Conservation (phyloP, 2,329 filamentous ascomycete genomes). For the Fusarium sp. region DNA sequence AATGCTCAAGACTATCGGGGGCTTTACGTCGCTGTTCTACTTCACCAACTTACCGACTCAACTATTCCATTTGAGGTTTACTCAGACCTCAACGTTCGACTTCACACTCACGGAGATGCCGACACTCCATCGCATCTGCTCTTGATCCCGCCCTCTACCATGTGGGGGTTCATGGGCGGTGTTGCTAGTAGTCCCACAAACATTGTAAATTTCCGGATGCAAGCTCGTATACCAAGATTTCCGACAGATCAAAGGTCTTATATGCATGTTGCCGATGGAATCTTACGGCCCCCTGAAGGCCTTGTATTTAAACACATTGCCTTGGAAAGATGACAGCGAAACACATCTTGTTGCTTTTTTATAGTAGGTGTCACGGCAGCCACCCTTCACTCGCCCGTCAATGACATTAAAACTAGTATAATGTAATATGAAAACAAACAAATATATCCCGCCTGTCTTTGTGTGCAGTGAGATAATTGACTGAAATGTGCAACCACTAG, state of each 20-base stretch:
- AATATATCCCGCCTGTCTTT: no score
- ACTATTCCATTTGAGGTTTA: slow-evolving; percentile 7
- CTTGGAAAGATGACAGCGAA: no score
- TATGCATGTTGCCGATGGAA: background rate
- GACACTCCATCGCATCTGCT: background rate
- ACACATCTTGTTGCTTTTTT: background rate
- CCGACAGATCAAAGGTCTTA: background rate
- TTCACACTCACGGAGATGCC: background rate
- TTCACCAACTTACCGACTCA: slow-evolving; percentile 9
- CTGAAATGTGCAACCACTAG: no score
- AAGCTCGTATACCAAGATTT: background rate
- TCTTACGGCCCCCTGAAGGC: background rate
- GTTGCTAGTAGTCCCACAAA: slow-evolving; percentile 5
- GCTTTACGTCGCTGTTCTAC: background rate
- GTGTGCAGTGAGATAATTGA: no score
- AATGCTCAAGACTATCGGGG: background rate
- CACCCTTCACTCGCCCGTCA: background rate
- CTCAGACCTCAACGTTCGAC: slow-evolving; percentile 3
- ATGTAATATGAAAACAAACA: no score
- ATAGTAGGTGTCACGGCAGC: background rate
- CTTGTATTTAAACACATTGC: no score
- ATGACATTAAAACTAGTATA: no score
- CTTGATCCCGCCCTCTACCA: background rate
- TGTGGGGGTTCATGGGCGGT: background rate
- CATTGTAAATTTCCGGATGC: slow-evolving; percentile 10